Percentiles rank a stretch among this genome's conserved stretches.
Conservation (phyloP, 1,284 basidiomycete species). For the Cryptococcus sp. region DNA sequence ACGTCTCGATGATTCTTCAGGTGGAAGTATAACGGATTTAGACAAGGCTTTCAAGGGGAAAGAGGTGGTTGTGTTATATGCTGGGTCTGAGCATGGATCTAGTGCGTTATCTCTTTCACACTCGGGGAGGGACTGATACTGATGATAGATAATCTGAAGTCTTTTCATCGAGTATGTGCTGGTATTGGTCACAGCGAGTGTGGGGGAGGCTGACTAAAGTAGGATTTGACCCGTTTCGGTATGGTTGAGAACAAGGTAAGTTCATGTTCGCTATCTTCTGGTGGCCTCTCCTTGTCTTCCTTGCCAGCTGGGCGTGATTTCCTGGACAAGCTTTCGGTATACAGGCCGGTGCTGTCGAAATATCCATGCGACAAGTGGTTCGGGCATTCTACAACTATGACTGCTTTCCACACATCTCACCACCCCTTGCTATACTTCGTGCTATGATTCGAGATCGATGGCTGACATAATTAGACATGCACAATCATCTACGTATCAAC, state of each 20-base stretch:
- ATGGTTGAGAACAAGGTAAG: conserved; percentile 21
- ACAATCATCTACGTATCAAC: conserved; percentile 46
- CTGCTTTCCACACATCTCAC: too few relatives aligned
- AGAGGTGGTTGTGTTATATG: conserved; percentile 45
- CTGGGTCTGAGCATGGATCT: conserved; percentile 39
- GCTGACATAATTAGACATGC: conserved; percentile 16
- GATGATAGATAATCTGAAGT: conserved; percentile 22
- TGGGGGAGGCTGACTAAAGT: neutral
- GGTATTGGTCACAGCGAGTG: neutral
- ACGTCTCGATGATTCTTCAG: conserved; percentile 41
- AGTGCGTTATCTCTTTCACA: conserved; percentile 21
- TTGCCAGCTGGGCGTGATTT: neutral
- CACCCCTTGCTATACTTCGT: too few relatives aligned
- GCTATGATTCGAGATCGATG: neutral
- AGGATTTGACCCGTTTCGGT: conserved; percentile 36
- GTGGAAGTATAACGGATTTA: conserved; percentile 38
- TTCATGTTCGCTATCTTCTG: too few relatives aligned
- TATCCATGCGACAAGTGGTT: too few relatives aligned
- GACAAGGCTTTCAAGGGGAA: conserved; percentile 36
- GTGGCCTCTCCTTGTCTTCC: too few relatives aligned
- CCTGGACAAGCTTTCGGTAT: neutral
- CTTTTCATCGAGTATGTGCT: conserved; percentile 21
- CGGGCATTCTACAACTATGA: too few relatives aligned
- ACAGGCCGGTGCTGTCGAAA: too few relatives aligned
- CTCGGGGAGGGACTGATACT: neutral